Conservation (phyloP, 2,329 filamentous ascomycete species). For the Ophiostoma quercus region DNA sequence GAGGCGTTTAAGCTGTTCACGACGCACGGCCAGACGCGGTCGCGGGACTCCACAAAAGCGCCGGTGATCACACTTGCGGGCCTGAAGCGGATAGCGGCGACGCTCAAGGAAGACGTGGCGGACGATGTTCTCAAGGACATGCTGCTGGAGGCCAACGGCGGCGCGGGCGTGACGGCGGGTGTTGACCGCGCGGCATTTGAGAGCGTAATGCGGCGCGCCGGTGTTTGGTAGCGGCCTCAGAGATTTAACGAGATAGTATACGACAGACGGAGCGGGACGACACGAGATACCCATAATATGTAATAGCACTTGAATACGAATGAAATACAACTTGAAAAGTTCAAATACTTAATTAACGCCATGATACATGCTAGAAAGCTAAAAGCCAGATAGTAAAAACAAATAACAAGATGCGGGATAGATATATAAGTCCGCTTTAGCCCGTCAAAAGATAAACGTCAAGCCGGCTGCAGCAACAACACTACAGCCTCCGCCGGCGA, state of each 20-base stretch:
- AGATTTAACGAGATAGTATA: background rate
- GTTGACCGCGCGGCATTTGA: constrained; percentile 79
- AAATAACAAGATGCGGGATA: background rate
- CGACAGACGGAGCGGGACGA: background rate
- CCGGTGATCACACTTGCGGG: constrained; percentile 72
- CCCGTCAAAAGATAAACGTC: background rate
- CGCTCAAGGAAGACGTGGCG: constrained; percentile 71
- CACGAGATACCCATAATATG: background rate
- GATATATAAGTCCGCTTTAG: background rate
- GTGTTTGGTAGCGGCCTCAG: constrained; percentile 63
- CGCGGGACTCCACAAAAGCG: constrained; percentile 5
- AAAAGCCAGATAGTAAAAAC: background rate
- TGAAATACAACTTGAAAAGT: too few relatives aligned
- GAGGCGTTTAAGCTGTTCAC: constrained; percentile 81
- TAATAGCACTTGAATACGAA: background rate
- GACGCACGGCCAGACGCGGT: constrained; percentile 36
- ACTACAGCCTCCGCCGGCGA: background rate
- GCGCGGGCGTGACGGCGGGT: constrained; percentile 62
- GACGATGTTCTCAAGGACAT: constrained; percentile 82
- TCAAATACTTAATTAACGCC: constrained; percentile 16
- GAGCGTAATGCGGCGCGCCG: constrained; percentile 76
- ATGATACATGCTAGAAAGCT: constrained; percentile 19
- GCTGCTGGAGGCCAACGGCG: constrained; percentile 89
- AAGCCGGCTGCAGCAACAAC: background rate
- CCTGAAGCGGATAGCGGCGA: constrained; percentile 69